phyloP scores from a whole-genome alignment of 306 rosid species.

The Quercus glauca region DNA sequence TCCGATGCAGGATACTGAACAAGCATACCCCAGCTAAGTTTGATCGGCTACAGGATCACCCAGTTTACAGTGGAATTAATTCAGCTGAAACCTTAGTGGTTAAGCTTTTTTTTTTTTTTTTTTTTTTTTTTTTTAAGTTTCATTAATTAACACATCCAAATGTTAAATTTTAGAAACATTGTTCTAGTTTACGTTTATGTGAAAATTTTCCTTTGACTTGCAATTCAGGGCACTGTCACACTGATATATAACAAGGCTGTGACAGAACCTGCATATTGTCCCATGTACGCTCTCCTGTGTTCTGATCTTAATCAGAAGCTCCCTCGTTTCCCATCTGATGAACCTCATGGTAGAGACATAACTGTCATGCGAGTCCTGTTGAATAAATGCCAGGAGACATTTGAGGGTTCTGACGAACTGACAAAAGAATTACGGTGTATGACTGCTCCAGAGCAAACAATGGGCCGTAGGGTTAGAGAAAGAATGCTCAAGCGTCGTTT shows the following conservation, averaged over 20 bases:
- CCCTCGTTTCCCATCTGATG: conserved; percentile 87
- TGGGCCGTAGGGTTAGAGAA: conserved; percentile 78
- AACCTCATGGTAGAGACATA: conserved; percentile 76
- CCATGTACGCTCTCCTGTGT: conserved; percentile 33
- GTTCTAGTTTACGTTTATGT: too few species aligned
- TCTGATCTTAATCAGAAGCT: conserved; percentile 80
- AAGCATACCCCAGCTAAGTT: conserved; percentile 96
- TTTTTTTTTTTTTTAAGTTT: conserved; percentile 3
- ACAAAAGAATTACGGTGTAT: conserved; percentile 73
- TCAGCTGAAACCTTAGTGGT: conserved; percentile 91
- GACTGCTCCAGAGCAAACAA: conserved; percentile 85
- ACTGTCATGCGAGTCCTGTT: conserved; percentile 54
- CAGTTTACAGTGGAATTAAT: conserved; percentile 80
- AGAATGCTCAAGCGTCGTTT: conserved; percentile 75
- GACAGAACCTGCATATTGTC: conserved; percentile 78
- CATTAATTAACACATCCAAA: conserved; percentile 3
- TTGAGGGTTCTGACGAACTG: conserved; percentile 53
- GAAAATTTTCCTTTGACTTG: conserved; percentile 8
- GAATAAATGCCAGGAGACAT: too few species aligned
- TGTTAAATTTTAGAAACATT: too few species aligned
- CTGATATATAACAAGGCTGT: conserved; percentile 93
- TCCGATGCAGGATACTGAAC: conserved; percentile 69
- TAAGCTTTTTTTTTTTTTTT: not conserved
- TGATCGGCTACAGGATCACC: conserved; percentile 91
- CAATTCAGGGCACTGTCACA: conserved; percentile 75